A percentile compares a stretch with the other conserved stretches of the same genome.
phyloP scores from a whole-genome alignment of 208 protist species.

The Trichomonas gallinae region DNA sequence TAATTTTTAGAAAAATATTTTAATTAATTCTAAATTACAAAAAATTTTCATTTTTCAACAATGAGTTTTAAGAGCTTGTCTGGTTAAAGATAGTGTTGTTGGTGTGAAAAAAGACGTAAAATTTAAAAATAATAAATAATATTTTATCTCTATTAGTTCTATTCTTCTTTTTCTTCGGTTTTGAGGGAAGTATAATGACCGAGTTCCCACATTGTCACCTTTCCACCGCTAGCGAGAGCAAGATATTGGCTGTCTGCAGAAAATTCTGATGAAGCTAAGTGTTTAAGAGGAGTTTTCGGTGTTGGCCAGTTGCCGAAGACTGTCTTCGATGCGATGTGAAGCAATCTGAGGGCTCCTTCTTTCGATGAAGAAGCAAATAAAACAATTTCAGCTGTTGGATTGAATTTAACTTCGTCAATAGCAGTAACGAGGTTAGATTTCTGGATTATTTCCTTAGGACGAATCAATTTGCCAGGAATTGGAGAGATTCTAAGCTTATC shows the following conservation, averaged over 20 bases:
- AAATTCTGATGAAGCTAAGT: not conserved
- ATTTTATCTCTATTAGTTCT: not conserved
- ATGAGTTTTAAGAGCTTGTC: no score
- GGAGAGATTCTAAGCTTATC: not conserved
- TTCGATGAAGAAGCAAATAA: not conserved
- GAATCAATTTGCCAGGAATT: not conserved
- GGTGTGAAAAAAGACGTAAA: not conserved
- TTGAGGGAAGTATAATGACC: not conserved
- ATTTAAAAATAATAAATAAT: not conserved
- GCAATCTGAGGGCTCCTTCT: not conserved
- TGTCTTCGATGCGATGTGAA: not conserved
- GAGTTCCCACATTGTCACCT: not conserved
- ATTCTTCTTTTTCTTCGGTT: not conserved
- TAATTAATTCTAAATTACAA: no score
- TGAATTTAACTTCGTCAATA: not conserved
- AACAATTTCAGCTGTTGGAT: constrained; percentile 7
- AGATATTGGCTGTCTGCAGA: not conserved
- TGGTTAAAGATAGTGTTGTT: no score
- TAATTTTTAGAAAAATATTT: no score
- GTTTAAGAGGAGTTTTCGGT: not conserved
- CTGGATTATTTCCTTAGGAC: not conserved
- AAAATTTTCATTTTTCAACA: no score
- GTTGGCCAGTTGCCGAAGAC: constrained; percentile 15
- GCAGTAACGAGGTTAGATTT: not conserved
- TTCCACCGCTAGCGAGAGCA: not conserved